phyloP scores from a whole-genome alignment of 129 eudicot genomes.

The Kitagawia praeruptora region DNA sequence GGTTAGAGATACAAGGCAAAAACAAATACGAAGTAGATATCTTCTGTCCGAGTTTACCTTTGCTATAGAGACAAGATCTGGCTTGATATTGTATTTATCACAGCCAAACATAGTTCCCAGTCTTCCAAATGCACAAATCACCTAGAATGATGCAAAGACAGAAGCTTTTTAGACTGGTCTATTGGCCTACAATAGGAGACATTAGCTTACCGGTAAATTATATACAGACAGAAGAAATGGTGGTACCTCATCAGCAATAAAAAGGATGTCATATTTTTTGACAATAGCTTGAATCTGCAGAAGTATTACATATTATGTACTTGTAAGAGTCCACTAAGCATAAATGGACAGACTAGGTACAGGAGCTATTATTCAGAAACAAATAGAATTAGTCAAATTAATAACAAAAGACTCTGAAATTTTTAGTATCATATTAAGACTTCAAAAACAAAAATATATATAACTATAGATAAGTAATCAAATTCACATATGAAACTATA shows the following conservation, averaged over 20 bases:
- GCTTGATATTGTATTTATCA: conserved; percentile 85
- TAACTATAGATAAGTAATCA: no score
- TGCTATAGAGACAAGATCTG: conserved; percentile 91
- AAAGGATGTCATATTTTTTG: conserved; percentile 79
- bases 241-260: conserved; percentile 89
- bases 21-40: neutral
- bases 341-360: neutral
- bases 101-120: conserved; percentile 95
- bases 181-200: neutral
- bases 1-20: neutral
- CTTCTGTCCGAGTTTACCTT: conserved; percentile 43
- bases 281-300: conserved; percentile 81
- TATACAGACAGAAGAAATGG: neutral
- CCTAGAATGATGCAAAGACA: conserved; percentile 28
- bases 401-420: no score
- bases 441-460: no score
- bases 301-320: neutral
- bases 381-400: no score
- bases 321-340: neutral
- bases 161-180: neutral
- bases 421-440: no score
- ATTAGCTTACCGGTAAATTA: neutral
- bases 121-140: conserved; percentile 93
- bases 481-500: no score
- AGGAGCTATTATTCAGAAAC: neutral